Evolutionary conservation across 2,329 filamentous ascomycete species (phyloP), one percentile per base, ranked within the genome.

Genomic region (Penicillium sp.): DNA sequence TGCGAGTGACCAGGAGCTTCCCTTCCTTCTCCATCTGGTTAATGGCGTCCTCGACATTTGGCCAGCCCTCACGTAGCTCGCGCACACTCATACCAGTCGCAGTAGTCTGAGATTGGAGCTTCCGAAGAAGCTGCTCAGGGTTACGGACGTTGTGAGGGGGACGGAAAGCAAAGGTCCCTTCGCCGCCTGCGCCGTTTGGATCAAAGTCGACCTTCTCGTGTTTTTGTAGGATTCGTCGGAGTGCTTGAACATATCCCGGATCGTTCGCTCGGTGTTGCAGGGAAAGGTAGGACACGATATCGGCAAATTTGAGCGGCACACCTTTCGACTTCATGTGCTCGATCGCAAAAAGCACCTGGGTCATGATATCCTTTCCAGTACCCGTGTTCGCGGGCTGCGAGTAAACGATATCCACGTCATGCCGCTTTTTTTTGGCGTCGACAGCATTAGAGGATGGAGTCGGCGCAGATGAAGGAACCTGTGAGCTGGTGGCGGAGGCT

Each of bases 11-110:
- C 33, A 97, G 80, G 42, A 97, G 80, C 71, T 87, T 87, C 66
- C 92, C 87, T 69, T 89, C 83, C 38, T 74, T 75, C 76, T 96
- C 93, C 47, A 99, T 81, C 61, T 83, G 79, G 57, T 88, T 83
- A 69, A 99, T 88, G 9, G 88, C 83, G 18, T 87, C 83, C 55
- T 92, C 85, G 66, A 90, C 95, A 64, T 87, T 86, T 23, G 87
- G 85, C 94, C 94, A 99, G 58, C 94, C 94, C 70, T 99, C 94
- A 74, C 96, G 95, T 56, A 99, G 82, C 65, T 96, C 91, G 70
- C 90, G 91, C 57, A 97, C 90, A 34, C 81, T 81, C 49, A 97
- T 83, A 12, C 90, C 90, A 59, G 87, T 85, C 1, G 90, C 89
- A 53, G 91, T 91, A 47, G 84, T 85, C 73, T 92, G 91, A 49